These are phyloP conservation scores for Saccharomyces hybrid DNA, from an alignment of 1,139 yeast species.

Conservation along the genomic window DNA sequence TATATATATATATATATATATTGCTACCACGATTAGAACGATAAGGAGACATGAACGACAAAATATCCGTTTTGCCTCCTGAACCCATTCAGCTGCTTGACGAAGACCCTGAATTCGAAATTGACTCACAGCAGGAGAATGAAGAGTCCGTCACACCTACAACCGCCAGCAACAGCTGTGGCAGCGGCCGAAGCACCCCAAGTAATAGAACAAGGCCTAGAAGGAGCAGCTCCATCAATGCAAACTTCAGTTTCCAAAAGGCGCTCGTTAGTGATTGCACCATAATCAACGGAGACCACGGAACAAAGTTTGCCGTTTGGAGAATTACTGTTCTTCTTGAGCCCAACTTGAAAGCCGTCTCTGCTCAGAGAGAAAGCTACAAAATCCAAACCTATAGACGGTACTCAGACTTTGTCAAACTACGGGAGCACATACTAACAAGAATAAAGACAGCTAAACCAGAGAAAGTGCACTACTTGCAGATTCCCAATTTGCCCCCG, in stretches of 20 bases:
- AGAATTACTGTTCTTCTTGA: conserved; percentile 19
- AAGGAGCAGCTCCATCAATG: conserved; percentile 8
- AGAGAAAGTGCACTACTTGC: conserved; percentile 4
- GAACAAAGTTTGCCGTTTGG: conserved; percentile 26
- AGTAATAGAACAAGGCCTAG: conserved; percentile 3
- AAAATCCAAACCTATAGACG: conserved; percentile 22
- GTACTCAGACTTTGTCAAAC: conserved; percentile 23
- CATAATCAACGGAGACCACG: conserved; percentile 21
- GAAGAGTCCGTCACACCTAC: not conserved
- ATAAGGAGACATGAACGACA: conserved; percentile 5
- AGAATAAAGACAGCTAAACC: conserved; percentile 9
- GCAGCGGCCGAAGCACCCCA: conserved; percentile 4
- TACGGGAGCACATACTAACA: conserved; percentile 15
- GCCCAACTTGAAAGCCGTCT: conserved; percentile 7
- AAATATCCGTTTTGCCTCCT: conserved; percentile 18
- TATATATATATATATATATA: not conserved
- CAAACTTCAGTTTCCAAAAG: conserved; percentile 8
- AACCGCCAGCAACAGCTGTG: not conserved
- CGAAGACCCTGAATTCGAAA: conserved; percentile 8
- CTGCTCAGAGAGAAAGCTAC: conserved; percentile 3
- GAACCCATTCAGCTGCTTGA: conserved; percentile 22
- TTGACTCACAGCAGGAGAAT: not conserved
- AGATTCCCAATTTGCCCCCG: conserved; percentile 26
- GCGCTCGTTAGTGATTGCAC: conserved; percentile 23
- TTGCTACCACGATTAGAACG: not conserved